Conservation (phyloP, 129 eudicot genomes). For the Deinandra increscens region DNA sequence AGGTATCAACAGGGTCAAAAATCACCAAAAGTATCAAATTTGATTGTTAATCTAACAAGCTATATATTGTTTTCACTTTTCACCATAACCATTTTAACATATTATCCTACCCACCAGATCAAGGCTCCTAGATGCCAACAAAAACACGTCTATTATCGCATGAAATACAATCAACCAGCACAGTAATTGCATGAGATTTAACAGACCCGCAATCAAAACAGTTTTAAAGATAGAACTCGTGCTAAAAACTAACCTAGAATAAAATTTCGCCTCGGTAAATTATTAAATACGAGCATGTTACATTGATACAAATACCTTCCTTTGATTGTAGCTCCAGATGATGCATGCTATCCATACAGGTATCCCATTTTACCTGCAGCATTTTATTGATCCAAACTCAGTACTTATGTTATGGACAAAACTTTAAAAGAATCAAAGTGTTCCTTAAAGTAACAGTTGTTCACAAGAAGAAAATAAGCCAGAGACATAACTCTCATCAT, state of each 20-base stretch:
- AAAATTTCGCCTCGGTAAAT: neutral
- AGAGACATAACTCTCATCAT: neutral
- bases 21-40: too few species aligned
- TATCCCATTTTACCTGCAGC: neutral
- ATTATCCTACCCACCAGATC: neutral
- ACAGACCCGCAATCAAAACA: neutral
- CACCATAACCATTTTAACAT: neutral
- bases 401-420: neutral
- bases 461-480: neutral
- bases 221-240: neutral
- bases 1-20: too few species aligned
- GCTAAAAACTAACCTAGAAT: neutral
- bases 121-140: neutral
- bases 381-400: neutral
- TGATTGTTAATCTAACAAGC: too few species aligned
- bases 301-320: neutral
- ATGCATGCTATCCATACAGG: neutral
- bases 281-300: slow-evolving; percentile 6
- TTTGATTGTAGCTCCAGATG: neutral
- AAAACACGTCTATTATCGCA: neutral
- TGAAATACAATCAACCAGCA: neutral
- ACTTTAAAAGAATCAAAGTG: neutral
- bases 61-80: too few species aligned
- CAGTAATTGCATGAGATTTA: neutral
- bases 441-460: neutral